Evolutionary conservation across 371 early-diverging fungal genomes (phyloP).

Genomic region (Catenaria anguillulae): DNA sequence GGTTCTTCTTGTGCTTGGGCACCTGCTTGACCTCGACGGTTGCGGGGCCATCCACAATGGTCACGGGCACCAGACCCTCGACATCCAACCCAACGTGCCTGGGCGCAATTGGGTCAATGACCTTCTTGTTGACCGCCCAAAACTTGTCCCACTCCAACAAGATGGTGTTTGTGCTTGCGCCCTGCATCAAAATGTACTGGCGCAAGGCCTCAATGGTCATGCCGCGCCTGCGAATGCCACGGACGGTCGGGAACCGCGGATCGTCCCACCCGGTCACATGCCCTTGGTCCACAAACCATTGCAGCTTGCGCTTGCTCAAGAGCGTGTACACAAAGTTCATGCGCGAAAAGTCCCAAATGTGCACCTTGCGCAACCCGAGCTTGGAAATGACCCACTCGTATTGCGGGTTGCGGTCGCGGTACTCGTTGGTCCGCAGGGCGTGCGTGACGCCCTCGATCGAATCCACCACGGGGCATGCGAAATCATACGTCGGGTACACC

Average conservation of each 20-base stretch:
- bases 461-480: conserved; percentile 98
- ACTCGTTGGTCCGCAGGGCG: conserved; percentile 97
- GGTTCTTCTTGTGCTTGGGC: conserved; percentile 91
- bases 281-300: conserved; percentile 89
- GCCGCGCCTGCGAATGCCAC: conserved; percentile 96
- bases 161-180: conserved; percentile 90
- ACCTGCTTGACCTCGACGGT: conserved; percentile 47
- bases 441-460: conserved; percentile 96
- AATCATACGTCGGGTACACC: conserved; percentile 99
- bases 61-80: conserved; percentile 35
- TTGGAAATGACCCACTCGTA: conserved; percentile 97
- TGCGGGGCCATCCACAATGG: conserved; percentile 41
- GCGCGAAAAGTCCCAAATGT: conserved; percentile 87
- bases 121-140: conserved; percentile 97
- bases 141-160: conserved; percentile 99
- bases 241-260: conserved; percentile 98
- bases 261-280: conserved; percentile 98
- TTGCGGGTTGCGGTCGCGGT: conserved; percentile 97
- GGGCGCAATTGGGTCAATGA: conserved; percentile 90
- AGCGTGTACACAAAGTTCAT: conserved; percentile 99
- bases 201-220: conserved; percentile 96
- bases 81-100: conserved; percentile 72
- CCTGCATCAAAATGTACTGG: conserved; percentile 98
- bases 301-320: conserved; percentile 97
- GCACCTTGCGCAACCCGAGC: conserved; percentile 70